Conservation (phyloP, 768 basidiomycete species). For the Grammothele lineata region DNA sequence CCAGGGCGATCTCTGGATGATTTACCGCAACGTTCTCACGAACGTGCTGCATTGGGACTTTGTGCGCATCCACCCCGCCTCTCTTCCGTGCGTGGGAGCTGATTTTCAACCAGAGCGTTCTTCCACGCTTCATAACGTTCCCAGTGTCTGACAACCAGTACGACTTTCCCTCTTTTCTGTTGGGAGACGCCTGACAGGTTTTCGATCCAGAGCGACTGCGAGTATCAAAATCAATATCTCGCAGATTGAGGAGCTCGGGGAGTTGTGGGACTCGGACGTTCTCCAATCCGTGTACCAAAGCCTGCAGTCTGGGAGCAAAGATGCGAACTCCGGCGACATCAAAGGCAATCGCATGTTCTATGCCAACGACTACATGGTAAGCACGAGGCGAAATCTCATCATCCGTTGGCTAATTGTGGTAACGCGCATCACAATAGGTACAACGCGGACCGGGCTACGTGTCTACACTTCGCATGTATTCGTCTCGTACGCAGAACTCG, state of each 20-base stretch:
- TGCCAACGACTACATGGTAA: slow-evolving; percentile 66
- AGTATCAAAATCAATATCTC: slow-evolving; percentile 56
- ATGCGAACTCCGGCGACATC: slow-evolving; percentile 54
- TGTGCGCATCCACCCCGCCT: slow-evolving; percentile 35
- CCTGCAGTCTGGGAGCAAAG: slow-evolving; percentile 32
- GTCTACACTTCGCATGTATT: slow-evolving; percentile 60
- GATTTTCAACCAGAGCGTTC: slow-evolving; percentile 42
- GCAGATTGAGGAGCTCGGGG: slow-evolving; percentile 44
- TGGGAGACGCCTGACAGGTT: too few relatives aligned
- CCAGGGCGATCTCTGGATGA: slow-evolving; percentile 67
- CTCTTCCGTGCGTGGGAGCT: not conserved
- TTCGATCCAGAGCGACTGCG: slow-evolving; percentile 45
- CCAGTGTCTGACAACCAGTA: slow-evolving; percentile 48
- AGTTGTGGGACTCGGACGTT: slow-evolving; percentile 45
- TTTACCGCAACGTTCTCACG: slow-evolving; percentile 54
- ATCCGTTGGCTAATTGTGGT: too few relatives aligned
- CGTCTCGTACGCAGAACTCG: slow-evolving; percentile 52
- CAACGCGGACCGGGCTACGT: slow-evolving; percentile 59
- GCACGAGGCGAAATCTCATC: too few relatives aligned
- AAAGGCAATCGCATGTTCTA: slow-evolving; percentile 63
- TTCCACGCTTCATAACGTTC: slow-evolving; percentile 66
- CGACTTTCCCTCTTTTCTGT: slow-evolving; percentile 10
- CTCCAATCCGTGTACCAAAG: slow-evolving; percentile 36
- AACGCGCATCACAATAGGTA: slow-evolving; percentile 50
- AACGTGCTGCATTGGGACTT: slow-evolving; percentile 70